Base-by-base conservation (phyloP, 768 basidiomycete genomes). In the Kockovaella imperatae region DNA sequence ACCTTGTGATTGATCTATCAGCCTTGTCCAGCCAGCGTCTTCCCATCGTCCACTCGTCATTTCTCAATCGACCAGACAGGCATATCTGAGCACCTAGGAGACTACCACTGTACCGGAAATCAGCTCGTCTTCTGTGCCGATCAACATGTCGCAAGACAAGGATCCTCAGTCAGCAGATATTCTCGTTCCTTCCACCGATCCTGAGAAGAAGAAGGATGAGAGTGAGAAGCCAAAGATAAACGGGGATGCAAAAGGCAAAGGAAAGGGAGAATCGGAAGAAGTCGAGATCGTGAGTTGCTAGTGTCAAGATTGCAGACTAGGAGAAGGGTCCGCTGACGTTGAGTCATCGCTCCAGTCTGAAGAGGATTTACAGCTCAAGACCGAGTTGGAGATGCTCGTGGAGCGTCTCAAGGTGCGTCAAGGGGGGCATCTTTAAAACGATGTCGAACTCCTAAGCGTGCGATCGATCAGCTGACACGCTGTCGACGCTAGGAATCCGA, bases 301-400 rank as follows among this genome's bases (percentile, higher is more conserved):
- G 36, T 38, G 14, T 47, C 21, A 7, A n/a, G 18, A 17, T 34
- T n/a, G 40, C n/a, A 32, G 23, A 14, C 7, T 17, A 4, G 25
- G n/a, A n/a, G n/a, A n/a, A n/a, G n/a, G n/a, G n/a, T n/a, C n/a
- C n/a, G n/a, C 17, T n/a, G 30, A 42, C 18, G 49, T 35, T 43
- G 47, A 51, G 30, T 29, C 36, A 20, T 32, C 31, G 6, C 24
- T 25, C 25, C 49, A 91, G 90, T 89, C 86, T 23, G 95, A 99
- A 67, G 95, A 97, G 74, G 95, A 99, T 72, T 76, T 82, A 26
- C 86, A 90, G 65, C 80, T 99, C 50, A 87, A 86, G 74, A 83
- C 80, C 49, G 91, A 99, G 73, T 77, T 99, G 18, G 95, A 97
- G 70, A 89, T 99, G 90, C 79, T 97, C 21, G 82, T 93, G 24